Percentiles rank a stretch among this genome's conserved stretches.
phyloP scores from a whole-genome alignment of 768 basidiomycete genomes.

The Russula emetica region DNA sequence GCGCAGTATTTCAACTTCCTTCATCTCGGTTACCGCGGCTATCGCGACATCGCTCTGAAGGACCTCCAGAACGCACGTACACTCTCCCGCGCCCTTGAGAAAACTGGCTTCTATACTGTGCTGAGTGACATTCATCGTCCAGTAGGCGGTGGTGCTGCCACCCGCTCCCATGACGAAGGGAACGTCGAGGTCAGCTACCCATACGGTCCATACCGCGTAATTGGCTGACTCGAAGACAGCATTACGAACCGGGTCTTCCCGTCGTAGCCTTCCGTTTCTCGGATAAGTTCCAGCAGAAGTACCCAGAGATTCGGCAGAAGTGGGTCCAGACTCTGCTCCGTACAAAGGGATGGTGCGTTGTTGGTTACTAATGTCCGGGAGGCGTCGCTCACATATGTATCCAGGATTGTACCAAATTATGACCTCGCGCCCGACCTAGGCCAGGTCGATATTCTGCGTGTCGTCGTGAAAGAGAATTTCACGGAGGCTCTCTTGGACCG shows the following conservation, averaged over 20 bases:
- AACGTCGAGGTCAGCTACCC: constrained; percentile 49
- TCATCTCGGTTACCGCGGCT: constrained; percentile 56
- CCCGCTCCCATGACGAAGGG: constrained; percentile 43
- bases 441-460: constrained; percentile 54
- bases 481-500: constrained; percentile 47
- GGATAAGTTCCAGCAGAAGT: constrained; percentile 46
- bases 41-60: constrained; percentile 43
- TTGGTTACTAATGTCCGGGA: not conserved
- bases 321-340: constrained; percentile 53
- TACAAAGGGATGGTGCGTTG: constrained; percentile 42
- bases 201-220: not conserved
- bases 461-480: constrained; percentile 55
- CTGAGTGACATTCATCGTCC: constrained; percentile 53
- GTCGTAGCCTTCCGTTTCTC: constrained; percentile 55
- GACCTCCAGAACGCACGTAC: constrained; percentile 60
- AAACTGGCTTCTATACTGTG: constrained; percentile 48
- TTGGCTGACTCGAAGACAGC: constrained; percentile 30
- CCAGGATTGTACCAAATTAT: constrained; percentile 57
- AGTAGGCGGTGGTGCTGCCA: constrained; percentile 26
- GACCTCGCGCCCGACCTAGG: constrained; percentile 52
- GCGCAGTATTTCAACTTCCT: constrained; percentile 62
- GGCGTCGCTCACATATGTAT: not conserved
- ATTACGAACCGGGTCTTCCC: constrained; percentile 48
- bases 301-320: constrained; percentile 55
- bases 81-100: constrained; percentile 60